Evolutionary conservation across 257 asterid species (phyloP).

Genomic region (Salvia miltiorrhiza): DNA sequence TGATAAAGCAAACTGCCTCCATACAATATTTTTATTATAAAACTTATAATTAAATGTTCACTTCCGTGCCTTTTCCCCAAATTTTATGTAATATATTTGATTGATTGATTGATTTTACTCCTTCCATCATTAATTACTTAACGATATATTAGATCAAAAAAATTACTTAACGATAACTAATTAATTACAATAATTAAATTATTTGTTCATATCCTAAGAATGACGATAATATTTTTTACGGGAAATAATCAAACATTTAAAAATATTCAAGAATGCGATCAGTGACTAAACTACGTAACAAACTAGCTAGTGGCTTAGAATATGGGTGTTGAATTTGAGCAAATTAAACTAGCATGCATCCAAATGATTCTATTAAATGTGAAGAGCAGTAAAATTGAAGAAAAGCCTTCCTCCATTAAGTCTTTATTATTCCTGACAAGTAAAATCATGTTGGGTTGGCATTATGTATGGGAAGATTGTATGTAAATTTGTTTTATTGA

Average conservation of each 20-base stretch:
- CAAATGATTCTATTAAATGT: not conserved
- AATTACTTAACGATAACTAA: too few species aligned
- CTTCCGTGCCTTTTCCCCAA: constrained; percentile 26
- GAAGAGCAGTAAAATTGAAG: not conserved
- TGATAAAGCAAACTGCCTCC: constrained; percentile 39
- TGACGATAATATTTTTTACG: too few species aligned
- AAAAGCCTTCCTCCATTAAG: not conserved
- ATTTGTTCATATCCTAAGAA: too few species aligned
- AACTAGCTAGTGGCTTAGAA: too few species aligned
- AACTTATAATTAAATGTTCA: not conserved
- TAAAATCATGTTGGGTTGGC: not conserved
- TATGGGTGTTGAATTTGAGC: too few species aligned
- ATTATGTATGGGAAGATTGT: not conserved
- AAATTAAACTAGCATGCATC: not conserved
- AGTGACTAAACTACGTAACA: too few species aligned
- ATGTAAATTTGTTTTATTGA: not conserved
- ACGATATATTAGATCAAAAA: too few species aligned
- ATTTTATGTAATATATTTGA: not conserved
- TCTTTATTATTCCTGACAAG: not conserved
- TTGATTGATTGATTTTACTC: constrained; percentile 11
- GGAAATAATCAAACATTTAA: too few species aligned
- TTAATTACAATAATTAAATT: too few species aligned
- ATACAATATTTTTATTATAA: not conserved
- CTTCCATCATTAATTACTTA: constrained; percentile 18
- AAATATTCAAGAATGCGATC: too few species aligned